Evolutionary conservation across 2,329 filamentous ascomycete species (phyloP), one percentile per base, ranked within the genome.

Genomic region (Cladosporium colombiae): DNA sequence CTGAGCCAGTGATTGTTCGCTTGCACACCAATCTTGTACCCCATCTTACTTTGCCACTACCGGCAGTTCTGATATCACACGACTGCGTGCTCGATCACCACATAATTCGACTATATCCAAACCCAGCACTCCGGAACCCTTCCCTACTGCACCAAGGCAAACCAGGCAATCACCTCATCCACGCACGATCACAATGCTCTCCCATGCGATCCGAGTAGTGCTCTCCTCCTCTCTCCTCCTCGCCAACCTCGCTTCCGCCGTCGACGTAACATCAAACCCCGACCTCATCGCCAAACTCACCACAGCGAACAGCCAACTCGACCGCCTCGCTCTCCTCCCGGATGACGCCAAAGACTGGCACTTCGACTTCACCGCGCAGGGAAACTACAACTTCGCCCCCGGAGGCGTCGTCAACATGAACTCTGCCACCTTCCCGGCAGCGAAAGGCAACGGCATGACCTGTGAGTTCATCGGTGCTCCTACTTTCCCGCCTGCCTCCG

Each of bases 391-490:
- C 35, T 80, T 80, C 67, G 67, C 69, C 8, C 82, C 81, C 1
- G 83, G 83, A 14, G 78, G 79, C 18, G 83, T 85, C 37, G 77
- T 82, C 68, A 85, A 82, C 69, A 83, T 83, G 68, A 83, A 84
- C 68, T 80, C 80, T 14, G 82, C 82, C 21, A 84, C 81, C 23
- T 84, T 84, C 68, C 82, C 83, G 5, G 81, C 82, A 21, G 74
- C 81, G 1, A 78, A 78, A 16, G 80, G 78, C 23, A 77, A 82
- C 37, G 81, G 81, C 46, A 80, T 85, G 75, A 84, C 81, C 16
- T 71, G 72, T 81, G 78, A 7, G n/a, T n/a, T n/a, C n/a, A n/a
- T n/a, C n/a, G n/a, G n/a, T n/a, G n/a, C n/a, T n/a, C n/a, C n/a
- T n/a, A n/a, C n/a, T n/a, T n/a, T n/a, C n/a, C n/a, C n/a, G n/a